Percentiles rank a stretch among this genome's conserved stretches.
Conservation (phyloP, 2,329 filamentous ascomycete species). For the Cordyceps pruinosa region DNA sequence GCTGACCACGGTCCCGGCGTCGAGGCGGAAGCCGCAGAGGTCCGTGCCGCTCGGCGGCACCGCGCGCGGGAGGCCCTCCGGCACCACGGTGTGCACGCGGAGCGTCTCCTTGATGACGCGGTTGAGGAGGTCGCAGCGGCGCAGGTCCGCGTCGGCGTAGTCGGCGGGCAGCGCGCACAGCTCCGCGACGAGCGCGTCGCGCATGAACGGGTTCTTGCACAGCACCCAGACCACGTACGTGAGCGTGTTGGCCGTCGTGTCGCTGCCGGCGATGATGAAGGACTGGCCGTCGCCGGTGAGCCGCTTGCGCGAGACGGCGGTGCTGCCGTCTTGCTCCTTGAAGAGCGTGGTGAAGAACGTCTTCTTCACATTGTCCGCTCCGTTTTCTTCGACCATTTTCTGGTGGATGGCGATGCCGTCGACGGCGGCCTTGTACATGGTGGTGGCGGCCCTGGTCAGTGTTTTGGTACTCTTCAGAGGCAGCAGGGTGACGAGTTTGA, state of each 20-base stretch:
- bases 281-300: constrained; percentile 31
- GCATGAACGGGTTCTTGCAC: constrained; percentile 23
- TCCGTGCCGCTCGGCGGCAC: constrained; percentile 33
- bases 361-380: constrained; percentile 2
- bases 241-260: constrained; percentile 43
- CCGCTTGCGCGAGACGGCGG: constrained; percentile 22
- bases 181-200: constrained; percentile 27
- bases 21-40: constrained; percentile 33
- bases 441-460: not conserved
- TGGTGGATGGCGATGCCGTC: constrained; percentile 6
- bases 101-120: constrained; percentile 39
- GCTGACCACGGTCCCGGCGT: constrained; percentile 31
- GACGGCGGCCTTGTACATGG: not conserved
- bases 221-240: constrained; percentile 41
- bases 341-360: constrained; percentile 34
- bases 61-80: constrained; percentile 31
- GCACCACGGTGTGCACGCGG: constrained; percentile 35
- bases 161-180: constrained; percentile 26
- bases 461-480: not conserved
- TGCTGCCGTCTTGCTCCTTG: constrained; percentile 24
- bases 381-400: not conserved
- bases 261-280: constrained; percentile 45
- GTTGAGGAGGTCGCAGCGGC: constrained; percentile 32
- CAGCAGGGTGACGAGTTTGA: not conserved
- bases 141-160: constrained; percentile 17